Base-by-base conservation (phyloP, 75 land plant species). In the Cupressus sempervirens region DNA sequence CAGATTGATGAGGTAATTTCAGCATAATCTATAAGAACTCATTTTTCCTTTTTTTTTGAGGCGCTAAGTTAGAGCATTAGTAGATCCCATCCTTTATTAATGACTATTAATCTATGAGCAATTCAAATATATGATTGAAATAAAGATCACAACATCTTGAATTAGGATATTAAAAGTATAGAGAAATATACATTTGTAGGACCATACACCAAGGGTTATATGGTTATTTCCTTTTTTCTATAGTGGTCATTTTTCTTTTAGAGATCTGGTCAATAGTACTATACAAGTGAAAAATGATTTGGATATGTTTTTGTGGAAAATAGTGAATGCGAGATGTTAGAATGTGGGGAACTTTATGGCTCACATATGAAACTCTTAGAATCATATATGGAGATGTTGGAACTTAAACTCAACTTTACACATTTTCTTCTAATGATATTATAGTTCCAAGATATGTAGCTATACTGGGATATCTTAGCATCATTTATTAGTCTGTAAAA, bases 361-460 rank as follows among this genome's bases (percentile, higher is more conserved):
- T 93, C 72, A 87, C 91, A 7, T 93, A 87, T n/a, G n/a, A n/a
- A n/a, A n/a, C n/a, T n/a, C n/a, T n/a, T n/a, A n/a, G n/a, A n/a
- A n/a, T n/a, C n/a, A 91, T 93, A 48, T 91, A 88, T 54, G 94
- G 93, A 18, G 94, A 88, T 36, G 35, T 93, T 14, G 94, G 90
- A 53, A 93, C 94, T 9, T 93, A n/a, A n/a, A n/a, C 91, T 20
- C 94, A 93, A 1, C 91, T 93, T 20, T 93, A 93, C 43, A 91
- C 89, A 6, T 91, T 90, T 81, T 80, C 88, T 30, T 85, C 90
- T 12, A 87, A 91, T 62, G 80, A 76, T 20, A 43, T 92, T 41
- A 35, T 81, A 16, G 65, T 88, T 52, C 88, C 91, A 8, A 68
- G 65, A 81, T 91, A 87, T 81, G 34, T 81, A 7, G 92, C 91